These are phyloP conservation scores for Alopecurus myosuroides DNA, from an alignment of 176 grass and related monocot species.

Conservation along the genomic window DNA sequence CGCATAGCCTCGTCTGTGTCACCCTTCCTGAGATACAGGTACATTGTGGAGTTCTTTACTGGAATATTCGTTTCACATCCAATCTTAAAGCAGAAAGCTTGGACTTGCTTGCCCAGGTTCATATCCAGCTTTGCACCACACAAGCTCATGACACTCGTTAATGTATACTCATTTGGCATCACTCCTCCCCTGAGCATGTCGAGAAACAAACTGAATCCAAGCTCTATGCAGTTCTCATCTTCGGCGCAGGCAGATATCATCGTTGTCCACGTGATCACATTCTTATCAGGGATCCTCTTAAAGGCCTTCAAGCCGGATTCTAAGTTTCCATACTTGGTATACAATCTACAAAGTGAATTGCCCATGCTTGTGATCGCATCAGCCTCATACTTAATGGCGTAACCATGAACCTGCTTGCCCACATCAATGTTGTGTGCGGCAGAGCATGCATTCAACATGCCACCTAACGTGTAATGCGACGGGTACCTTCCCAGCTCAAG, in stretches of 20 bases:
- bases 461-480: slow-evolving; percentile 54
- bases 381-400: slow-evolving; percentile 49
- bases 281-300: slow-evolving; percentile 47
- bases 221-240: slow-evolving; percentile 39
- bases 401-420: slow-evolving; percentile 62
- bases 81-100: slow-evolving; percentile 69
- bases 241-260: slow-evolving; percentile 73
- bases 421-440: slow-evolving; percentile 18
- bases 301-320: slow-evolving; percentile 49
- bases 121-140: slow-evolving; percentile 56
- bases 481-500: slow-evolving; percentile 49
- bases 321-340: slow-evolving; percentile 56
- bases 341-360: slow-evolving; percentile 62
- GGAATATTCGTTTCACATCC: slow-evolving; percentile 50
- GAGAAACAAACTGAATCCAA: slow-evolving; percentile 56
- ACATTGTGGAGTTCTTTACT: slow-evolving; percentile 70
- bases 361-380: slow-evolving; percentile 50
- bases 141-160: slow-evolving; percentile 70
- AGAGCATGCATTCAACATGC: slow-evolving; percentile 42
- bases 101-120: slow-evolving; percentile 64
- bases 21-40: slow-evolving; percentile 69
- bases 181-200: slow-evolving; percentile 63
- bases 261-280: slow-evolving; percentile 79
- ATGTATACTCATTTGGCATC: slow-evolving; percentile 62
- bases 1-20: slow-evolving; percentile 54